phyloP scores from a whole-genome alignment of 768 basidiomycete genomes.

The Gloeophyllum trabeum region DNA sequence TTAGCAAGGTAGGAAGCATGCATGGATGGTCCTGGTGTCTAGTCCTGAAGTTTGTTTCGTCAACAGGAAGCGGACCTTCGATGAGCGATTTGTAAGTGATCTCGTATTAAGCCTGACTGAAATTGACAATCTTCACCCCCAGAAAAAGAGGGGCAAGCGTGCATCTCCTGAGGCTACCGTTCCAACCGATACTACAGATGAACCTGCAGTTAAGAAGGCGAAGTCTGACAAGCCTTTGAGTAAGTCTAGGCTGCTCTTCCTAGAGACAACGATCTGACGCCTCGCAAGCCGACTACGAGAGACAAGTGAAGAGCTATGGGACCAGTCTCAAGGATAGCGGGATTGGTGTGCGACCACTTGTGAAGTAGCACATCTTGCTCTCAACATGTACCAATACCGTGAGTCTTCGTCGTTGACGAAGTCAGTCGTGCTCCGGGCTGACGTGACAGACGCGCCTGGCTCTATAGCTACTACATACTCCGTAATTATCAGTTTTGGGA shows the following conservation, averaged over 20 bases:
- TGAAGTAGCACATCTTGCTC: constrained; percentile 32
- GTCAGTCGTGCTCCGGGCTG: too few relatives aligned
- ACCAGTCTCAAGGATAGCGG: constrained; percentile 32
- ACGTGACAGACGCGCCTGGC: too few relatives aligned
- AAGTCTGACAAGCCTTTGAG: constrained; percentile 22
- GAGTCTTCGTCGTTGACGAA: too few relatives aligned
- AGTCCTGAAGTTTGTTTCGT: neutral
- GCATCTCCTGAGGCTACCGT: constrained; percentile 26
- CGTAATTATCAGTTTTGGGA: too few relatives aligned
- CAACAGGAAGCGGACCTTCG: constrained; percentile 49
- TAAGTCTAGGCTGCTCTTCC: constrained; percentile 12
- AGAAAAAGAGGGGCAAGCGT: constrained; percentile 56
- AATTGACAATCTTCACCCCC: constrained; percentile 1
- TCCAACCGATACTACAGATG: constrained; percentile 23
- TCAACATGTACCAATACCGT: too few relatives aligned
- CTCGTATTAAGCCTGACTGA: neutral
- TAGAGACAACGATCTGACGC: neutral
- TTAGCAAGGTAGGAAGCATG: constrained; percentile 29
- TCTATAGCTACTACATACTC: too few relatives aligned
- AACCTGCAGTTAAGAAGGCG: constrained; percentile 25
- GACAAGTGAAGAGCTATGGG: constrained; percentile 27
- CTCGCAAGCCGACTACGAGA: constrained; percentile 25
- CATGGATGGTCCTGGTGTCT: neutral
- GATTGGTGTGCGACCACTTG: constrained; percentile 29
- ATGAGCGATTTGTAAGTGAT: constrained; percentile 45